phyloP scores from a whole-genome alignment of 805 yeast genomes.

The Sungouiozyma ichnusensis region DNA sequence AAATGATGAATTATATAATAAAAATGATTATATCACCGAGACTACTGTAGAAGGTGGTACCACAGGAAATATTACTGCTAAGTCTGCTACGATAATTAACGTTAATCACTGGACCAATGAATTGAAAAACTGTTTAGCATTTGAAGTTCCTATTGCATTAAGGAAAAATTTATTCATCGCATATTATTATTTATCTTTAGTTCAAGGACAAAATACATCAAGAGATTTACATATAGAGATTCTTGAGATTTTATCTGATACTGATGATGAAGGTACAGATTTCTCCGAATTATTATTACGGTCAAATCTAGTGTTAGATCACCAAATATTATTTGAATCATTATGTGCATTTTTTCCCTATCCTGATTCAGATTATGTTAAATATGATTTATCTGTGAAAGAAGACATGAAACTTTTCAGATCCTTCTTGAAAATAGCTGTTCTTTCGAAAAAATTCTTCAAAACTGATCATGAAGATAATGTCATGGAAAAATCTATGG shows the following conservation, averaged over 20 bases:
- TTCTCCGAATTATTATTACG: conserved; percentile 23
- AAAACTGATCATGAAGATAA: conserved; percentile 28
- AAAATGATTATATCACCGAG: conserved; percentile 23
- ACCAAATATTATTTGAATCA: conserved; percentile 25
- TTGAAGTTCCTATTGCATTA: conserved; percentile 61
- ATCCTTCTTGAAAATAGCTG: conserved; percentile 41
- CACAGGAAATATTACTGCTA: conserved; percentile 52
- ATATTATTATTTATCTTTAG: conserved; percentile 59
- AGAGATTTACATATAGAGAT: conserved; percentile 50
- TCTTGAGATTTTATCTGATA: conserved; percentile 44
- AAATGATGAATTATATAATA: conserved; percentile 27
- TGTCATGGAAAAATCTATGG: conserved; percentile 38
- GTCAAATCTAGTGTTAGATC: conserved; percentile 29
- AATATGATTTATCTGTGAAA: conserved; percentile 23
- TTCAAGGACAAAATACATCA: conserved; percentile 60
- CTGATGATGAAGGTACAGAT: conserved; percentile 27
- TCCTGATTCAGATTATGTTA: conserved; percentile 40
- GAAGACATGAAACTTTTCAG: conserved; percentile 40
- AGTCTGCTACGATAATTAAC: conserved; percentile 62
- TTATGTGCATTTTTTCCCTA: conserved; percentile 32
- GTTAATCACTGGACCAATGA: conserved; percentile 85
- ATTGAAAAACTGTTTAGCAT: conserved; percentile 61
- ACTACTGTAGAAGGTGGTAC: conserved; percentile 26
- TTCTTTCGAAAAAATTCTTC: conserved; percentile 46
- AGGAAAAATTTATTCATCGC: conserved; percentile 55